A percentile compares a stretch with the other conserved stretches of the same genome.
Evolutionary conservation across 2,329 filamentous ascomycete species (phyloP).

Genomic region (Colletotrichum navitas): DNA sequence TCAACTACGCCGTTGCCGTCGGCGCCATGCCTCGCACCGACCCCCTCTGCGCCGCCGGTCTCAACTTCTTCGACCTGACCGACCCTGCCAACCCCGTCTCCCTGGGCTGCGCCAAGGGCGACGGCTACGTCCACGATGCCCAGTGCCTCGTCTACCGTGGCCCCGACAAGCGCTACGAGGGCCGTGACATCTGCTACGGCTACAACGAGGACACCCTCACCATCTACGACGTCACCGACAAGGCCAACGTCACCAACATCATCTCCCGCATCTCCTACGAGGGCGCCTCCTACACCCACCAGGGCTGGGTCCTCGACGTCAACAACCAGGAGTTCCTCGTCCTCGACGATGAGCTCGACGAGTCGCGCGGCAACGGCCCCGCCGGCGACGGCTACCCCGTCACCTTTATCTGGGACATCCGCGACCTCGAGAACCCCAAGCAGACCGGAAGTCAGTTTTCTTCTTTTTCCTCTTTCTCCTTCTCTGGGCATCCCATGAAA

Average conservation of each 20-base stretch:
- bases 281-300: conserved; percentile 70
- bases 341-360: conserved; percentile 67
- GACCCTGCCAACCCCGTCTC: conserved; percentile 65
- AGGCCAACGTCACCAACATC: conserved; percentile 59
- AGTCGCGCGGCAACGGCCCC: conserved; percentile 55
- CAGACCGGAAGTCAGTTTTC: conserved; percentile 52
- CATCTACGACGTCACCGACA: conserved; percentile 67
- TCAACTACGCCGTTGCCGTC: conserved; percentile 60
- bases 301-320: conserved; percentile 66
- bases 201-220: conserved; percentile 67
- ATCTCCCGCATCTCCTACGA: conserved; percentile 66
- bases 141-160: conserved; percentile 69
- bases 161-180: conserved; percentile 61
- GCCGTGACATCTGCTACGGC: conserved; percentile 67
- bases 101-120: conserved; percentile 65
- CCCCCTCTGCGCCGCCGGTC: conserved; percentile 60
- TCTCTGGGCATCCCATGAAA: neutral
- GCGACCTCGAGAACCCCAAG: conserved; percentile 56
- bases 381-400: conserved; percentile 59
- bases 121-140: conserved; percentile 72
- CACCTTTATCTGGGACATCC: conserved; percentile 66
- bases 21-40: conserved; percentile 54
- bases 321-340: conserved; percentile 60
- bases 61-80: conserved; percentile 70
- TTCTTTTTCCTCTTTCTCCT: no score